Base-by-base conservation (phyloP, 257 asterid genomes). In the Mentha longifolia region DNA sequence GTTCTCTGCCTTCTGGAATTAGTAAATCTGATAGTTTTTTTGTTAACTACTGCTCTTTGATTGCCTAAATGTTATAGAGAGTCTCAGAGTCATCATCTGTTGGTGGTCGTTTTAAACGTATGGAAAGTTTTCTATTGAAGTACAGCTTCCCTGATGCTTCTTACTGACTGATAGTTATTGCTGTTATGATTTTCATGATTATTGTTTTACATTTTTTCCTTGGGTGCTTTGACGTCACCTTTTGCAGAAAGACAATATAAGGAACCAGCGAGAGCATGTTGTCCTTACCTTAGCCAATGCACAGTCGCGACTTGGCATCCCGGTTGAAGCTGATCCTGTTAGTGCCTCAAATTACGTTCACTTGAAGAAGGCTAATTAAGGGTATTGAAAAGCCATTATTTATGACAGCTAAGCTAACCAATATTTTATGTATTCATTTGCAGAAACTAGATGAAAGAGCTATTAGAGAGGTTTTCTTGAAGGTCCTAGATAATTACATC, bases 381-480 rank as follows among this genome's bases (percentile, higher is more conserved):
- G 78, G 47, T 68, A 39, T 37, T n/a, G 22, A 51, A 37, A 70
- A 63, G 57, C 58, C 41, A 66, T 37, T 70, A 9, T 47, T 60
- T 54, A 39, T 61, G 33, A 54, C 8, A 37, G 42, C 63, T 65
- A 73, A 37, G 46, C 63, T 65, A 73, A 74, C 81, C 33, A 31
- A 9, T 45, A 37, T 20, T 46, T 54, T 16, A 19, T 55, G 43
- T 77, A 68, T 71, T 69, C 68, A 13, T 74, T 63, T 52, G 30
- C 93, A 94, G 99, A 94, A 89, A 87, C 83, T 91, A 63, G 99
- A 91, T 61, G 99, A 94, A 79, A 89, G 80, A 71, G 96, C 95
- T 80, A 76, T 91, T 66, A 87, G 89, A 58, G 96, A 86, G 78
- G 99, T 91, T 65, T 94, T 94, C 77, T 77, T 88, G 81, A 94